Evolutionary conservation across 2,329 filamentous ascomycete species (phyloP), one percentile per base, ranked within the genome.

Genomic region (Neopestalotiopsis clavispora): DNA sequence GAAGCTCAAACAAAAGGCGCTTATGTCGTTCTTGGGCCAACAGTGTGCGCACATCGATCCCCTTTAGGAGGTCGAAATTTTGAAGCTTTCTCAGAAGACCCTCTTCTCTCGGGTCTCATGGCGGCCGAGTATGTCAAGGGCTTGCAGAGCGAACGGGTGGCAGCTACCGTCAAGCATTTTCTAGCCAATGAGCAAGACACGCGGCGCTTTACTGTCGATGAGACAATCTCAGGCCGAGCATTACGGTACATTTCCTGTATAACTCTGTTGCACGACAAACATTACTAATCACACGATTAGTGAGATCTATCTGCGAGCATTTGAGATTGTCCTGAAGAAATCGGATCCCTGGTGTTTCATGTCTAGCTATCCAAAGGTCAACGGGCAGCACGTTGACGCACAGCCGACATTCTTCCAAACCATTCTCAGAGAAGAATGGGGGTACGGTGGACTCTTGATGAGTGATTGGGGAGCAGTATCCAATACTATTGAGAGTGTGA

Each of bases 221-320:
- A 30, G 80, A 86, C 75, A 81, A 83, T 32, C 75, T 83, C 23
- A 13, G 59, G 34, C 20, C 20, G 59, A 38, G 59, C 59, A 10
- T 32, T 62, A 13, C 59, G 59, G 59, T 62, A 62, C 10, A 12
- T 10, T 40, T 28, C 34, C 20, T 32, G 6, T 4, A 30, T 12
- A 28, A 34, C n/a, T 60, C 79, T 82, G 1, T 13, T 5, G 13
- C 42, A 4, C 42, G n/a, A 14, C 42, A 45, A 14, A 17, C 7
- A 45, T 83, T 89, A 68, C 81, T 89, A 63, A 86, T 89, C 1
- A 75, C 91, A 67, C 82, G 89, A 20, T 17, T 6, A 62, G 59
- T 32, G 90, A 92, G 74, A 87, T 91, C 17, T 91, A 91, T 71
- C 81, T 91, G 3, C 82, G 87, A 75, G 89, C 90, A 0, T 91